phyloP scores from a whole-genome alignment of 2,329 filamentous ascomycete genomes.

The Ilyonectria sp. region DNA sequence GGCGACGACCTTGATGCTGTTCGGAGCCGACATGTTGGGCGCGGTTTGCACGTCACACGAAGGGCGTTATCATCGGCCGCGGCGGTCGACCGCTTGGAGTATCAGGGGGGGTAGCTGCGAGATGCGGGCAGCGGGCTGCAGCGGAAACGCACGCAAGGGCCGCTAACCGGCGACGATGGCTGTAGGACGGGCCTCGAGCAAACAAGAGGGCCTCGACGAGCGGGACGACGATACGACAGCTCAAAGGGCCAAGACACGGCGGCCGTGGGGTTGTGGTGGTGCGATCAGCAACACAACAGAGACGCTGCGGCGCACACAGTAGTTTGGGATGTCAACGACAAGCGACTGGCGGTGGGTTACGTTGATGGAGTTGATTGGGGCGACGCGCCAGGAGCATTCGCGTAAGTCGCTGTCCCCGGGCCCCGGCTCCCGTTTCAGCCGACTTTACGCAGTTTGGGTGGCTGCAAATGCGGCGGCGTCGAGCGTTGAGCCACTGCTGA shows the following conservation, averaged over 20 bases:
- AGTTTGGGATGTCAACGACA: constrained; percentile 29
- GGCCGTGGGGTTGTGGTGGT: constrained; percentile 40
- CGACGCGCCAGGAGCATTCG: constrained; percentile 32
- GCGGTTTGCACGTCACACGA: constrained; percentile 41
- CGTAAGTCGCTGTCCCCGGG: constrained; percentile 14
- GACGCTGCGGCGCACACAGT: constrained; percentile 41
- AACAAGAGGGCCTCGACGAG: constrained; percentile 12
- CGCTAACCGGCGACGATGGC: constrained; percentile 46
- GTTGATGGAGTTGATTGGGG: constrained; percentile 44
- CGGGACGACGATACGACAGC: constrained; percentile 23
- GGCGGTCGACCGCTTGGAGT: constrained; percentile 17
- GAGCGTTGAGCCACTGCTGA: constrained; percentile 6
- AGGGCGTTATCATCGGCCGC: constrained; percentile 47
- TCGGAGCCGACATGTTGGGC: constrained; percentile 68
- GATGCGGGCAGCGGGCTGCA: constrained; percentile 40
- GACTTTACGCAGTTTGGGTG: constrained; percentile 18
- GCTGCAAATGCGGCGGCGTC: constrained; percentile 16
- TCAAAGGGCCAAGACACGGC: constrained; percentile 34
- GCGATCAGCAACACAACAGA: constrained; percentile 39
- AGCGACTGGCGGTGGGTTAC: constrained; percentile 43
- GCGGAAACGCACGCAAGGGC: constrained; percentile 37
- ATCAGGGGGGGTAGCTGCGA: constrained; percentile 40
- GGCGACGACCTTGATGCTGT: constrained; percentile 91
- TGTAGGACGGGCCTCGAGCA: constrained; percentile 34
- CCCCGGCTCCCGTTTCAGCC: constrained; percentile 28